phyloP scores from a whole-genome alignment of 257 asterid species.

The Anisodus tanguticus region DNA sequence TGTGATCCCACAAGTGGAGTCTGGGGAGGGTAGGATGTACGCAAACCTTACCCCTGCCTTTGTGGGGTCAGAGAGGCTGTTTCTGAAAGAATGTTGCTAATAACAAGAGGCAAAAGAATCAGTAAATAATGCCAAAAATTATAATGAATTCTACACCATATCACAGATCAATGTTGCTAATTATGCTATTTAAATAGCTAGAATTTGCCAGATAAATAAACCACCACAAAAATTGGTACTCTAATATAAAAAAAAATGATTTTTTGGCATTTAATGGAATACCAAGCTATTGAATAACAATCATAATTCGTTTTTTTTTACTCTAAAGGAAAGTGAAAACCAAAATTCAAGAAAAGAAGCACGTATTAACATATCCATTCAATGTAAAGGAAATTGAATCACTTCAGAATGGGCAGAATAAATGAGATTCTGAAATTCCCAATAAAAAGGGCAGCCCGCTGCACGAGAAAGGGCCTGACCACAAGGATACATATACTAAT shows the following conservation, averaged over 20 bases:
- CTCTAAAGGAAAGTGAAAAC: slow-evolving; percentile 17
- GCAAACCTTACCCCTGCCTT: too few species aligned
- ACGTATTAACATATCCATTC: background rate
- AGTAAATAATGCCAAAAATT: background rate
- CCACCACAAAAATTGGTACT: background rate
- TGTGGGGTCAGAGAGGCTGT: too few species aligned
- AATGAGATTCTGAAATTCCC: background rate
- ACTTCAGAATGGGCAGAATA: background rate
- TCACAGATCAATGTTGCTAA: background rate
- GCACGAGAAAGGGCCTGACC: too few species aligned
- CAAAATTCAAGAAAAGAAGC: background rate
- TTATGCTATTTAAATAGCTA: background rate
- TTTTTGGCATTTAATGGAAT: background rate
- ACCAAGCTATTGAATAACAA: background rate
- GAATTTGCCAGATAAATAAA: background rate
- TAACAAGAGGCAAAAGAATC: background rate
- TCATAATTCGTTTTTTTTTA: background rate
- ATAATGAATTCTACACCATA: background rate
- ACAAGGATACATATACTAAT: background rate
- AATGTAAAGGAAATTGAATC: background rate
- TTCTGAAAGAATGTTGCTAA: too few species aligned
- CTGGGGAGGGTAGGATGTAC: too few species aligned
- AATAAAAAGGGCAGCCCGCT: background rate
- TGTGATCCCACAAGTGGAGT: too few species aligned
- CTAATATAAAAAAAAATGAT: background rate